Evolutionary conservation across 108 stramenopile genomes (phyloP), one percentile per base, ranked within the genome.

Genomic region (Fistulifera pelliculosa): DNA sequence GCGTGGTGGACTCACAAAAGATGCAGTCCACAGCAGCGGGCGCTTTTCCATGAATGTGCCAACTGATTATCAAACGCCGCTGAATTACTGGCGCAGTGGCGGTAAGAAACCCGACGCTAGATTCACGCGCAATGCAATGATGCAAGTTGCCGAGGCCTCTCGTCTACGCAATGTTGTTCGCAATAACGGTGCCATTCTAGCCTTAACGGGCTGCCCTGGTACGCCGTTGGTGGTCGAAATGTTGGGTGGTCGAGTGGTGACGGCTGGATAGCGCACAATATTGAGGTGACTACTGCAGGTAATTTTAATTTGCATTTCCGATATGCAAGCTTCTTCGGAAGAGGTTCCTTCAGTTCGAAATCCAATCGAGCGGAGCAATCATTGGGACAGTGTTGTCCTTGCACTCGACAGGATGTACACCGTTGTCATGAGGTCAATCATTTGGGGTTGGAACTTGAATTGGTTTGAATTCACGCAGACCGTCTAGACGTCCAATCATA

Each of bases 1-100:
- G 44, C 44, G 7, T 45, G 11, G 3, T 45, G 44, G 44, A 18
- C 44, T 22, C 21, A 5, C 19, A 45, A 45, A 45, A 45, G 11
- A 45, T 45, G 44, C 44, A 45, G 21, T 45, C 17, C 7, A 45
- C 44, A 18, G n/a, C n/a, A n/a, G 3, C 17, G 44, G 44, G 44
- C 11, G 44, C 11, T 45, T 21, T 22, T 22, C 19, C 11, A 45
- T 45, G 19, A 22, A 5, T 21, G 19, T 22, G 21, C 44, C 44
- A 10, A 22, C 17, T 45, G 44, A 45, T 45, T 45, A 45, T 22
- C 44, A 21, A 5, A 22, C 21, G 11, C 44, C 11, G 44, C 19
- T 45, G 19, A 5, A 45, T 22, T 45, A 45, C 44, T 45, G 44
- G 44, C 17, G 44, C 44, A 35, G 8, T 35, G 31, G 31, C 31